Conservation (phyloP, 1,139 yeast species). For the Keqinozyma sinolaborantium region DNA sequence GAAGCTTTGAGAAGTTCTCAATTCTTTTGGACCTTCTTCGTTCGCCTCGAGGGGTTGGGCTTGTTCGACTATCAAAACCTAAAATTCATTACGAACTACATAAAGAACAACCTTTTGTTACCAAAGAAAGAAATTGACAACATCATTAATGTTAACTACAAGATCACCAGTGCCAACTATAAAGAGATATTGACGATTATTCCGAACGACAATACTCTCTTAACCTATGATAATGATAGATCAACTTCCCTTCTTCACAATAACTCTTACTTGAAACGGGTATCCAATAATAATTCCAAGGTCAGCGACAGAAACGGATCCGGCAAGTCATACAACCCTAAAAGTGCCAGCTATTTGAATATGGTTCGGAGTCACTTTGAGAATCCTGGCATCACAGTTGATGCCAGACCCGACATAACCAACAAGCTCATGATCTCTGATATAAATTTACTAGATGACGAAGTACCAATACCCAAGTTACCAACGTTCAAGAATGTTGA, state of each 20-base stretch:
- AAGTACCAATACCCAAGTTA: slow-evolving; percentile 30
- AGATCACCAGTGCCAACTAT: slow-evolving; percentile 23
- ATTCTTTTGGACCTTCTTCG: slow-evolving; percentile 54
- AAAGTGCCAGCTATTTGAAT: slow-evolving; percentile 1
- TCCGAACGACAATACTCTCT: slow-evolving; percentile 16
- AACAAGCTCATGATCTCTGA: slow-evolving; percentile 37
- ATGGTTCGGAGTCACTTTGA: slow-evolving; percentile 45
- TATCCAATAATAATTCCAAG: slow-evolving; percentile 19
- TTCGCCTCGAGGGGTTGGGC: slow-evolving; percentile 47
- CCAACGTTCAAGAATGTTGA: slow-evolving; percentile 65
- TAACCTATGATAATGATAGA: slow-evolving; percentile 19
- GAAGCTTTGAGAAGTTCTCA: slow-evolving; percentile 34
- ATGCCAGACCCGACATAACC: slow-evolving; percentile 53
- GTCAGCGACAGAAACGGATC: slow-evolving; percentile 10
- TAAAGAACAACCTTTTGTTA: slow-evolving; percentile 41
- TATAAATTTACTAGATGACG: slow-evolving; percentile 17
- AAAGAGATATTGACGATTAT: slow-evolving; percentile 11
- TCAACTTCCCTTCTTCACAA: slow-evolving; percentile 28
- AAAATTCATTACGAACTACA: slow-evolving; percentile 35
- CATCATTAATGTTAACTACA: slow-evolving; percentile 19
- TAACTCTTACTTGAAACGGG: slow-evolving; percentile 18
- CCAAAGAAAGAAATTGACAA: slow-evolving; percentile 47
- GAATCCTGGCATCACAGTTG: slow-evolving; percentile 54
- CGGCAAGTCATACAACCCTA: neutral
- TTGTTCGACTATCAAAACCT: slow-evolving; percentile 43